Percentiles rank a stretch among this genome's conserved stretches.
These are phyloP conservation scores for Cladosporium sp. DNA, from an alignment of 2,329 filamentous ascomycete genomes.

Conservation along the genomic window DNA sequence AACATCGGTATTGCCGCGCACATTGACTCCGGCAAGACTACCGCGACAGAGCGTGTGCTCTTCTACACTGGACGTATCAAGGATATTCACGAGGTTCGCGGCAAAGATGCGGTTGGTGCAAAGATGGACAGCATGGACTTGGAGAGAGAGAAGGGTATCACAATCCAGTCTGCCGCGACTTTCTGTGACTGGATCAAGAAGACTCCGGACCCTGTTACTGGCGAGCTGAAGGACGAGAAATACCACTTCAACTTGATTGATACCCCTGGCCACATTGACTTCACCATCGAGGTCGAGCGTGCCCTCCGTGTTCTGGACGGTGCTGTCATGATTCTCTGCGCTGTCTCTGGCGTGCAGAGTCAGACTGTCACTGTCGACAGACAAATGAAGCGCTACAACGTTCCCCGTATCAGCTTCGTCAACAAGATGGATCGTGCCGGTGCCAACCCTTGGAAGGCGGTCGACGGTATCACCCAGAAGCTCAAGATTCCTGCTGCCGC, in stretches of 20 bases:
- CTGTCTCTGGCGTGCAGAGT: conserved; percentile 93
- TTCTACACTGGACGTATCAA: conserved; percentile 98
- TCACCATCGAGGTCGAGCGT: conserved; percentile 97
- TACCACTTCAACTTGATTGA: conserved; percentile 99
- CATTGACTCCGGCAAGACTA: conserved; percentile 98
- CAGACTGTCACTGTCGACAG: conserved; percentile 98
- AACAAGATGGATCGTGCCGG: conserved; percentile 99
- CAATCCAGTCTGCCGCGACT: conserved; percentile 95
- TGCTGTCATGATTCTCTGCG: conserved; percentile 97
- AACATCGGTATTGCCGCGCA: conserved; percentile 99
- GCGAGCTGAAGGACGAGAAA: conserved; percentile 77
- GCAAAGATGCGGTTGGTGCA: conserved; percentile 89
- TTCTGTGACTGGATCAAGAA: conserved; percentile 96
- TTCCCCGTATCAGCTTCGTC: conserved; percentile 91
- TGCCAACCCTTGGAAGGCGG: conserved; percentile 94
- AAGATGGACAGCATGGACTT: conserved; percentile 99
- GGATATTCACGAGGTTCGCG: conserved; percentile 93
- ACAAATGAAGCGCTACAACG: conserved; percentile 98
- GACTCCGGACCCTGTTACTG: conserved; percentile 39
- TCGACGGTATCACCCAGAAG: conserved; percentile 97
- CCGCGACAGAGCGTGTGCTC: conserved; percentile 89
- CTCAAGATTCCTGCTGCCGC: conserved; percentile 90
- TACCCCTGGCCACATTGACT: conserved; percentile 97
- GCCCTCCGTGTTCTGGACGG: conserved; percentile 92
- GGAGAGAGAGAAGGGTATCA: conserved; percentile 97